Base-by-base conservation (phyloP, 2,329 filamentous ascomycete genomes). In the Taxawa tesnikishii region DNA sequence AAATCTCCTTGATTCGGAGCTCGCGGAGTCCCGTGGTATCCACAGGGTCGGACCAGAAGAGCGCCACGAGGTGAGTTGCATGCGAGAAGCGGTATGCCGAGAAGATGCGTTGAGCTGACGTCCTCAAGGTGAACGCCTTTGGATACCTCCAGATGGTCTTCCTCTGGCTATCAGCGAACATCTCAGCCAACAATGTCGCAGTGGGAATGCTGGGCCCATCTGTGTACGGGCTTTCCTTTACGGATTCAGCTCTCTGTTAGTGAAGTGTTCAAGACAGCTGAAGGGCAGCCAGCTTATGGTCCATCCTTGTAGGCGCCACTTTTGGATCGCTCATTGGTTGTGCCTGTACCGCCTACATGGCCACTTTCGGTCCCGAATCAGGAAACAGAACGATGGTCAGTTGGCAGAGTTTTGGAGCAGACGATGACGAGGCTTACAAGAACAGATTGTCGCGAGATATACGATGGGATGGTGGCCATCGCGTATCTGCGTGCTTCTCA, bases 401-500 rank as follows among this genome's bases (percentile, higher is more conserved):
- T 16, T 13, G 23, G 7, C n/a, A 28, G 15, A n/a, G 15, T 28
- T 12, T 29, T 15, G 27, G 18, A 29, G 12, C 17, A 13, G 7
- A 4, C 3, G 8, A 14, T n/a, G 25, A 11, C 6, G 6, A 8
- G 9, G 21, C 26, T 39, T 15, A 37, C 38, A 40, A 6, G 42
- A 38, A 3, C 29, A 46, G 44, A 51, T 62, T 37, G 58, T 66
- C 38, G 61, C 63, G 12, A 54, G 65, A 17, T 70, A 67, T 43
- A 53, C 62, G 6, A 69, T 70, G 65, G 66, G 66, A 17, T 70
- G 64, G 61, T 69, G 64, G 63, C 66, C 66, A 3, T 63, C 59
- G 40, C 68, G 68, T 43, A 49, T 71, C n/a, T 59, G 66, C 23
- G 64, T 66, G 12, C 38, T 70, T 21, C 47, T 73, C 36, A 73